These are phyloP conservation scores for Citrus inodora DNA, from an alignment of 345 rosid species.

Conservation along the genomic window DNA sequence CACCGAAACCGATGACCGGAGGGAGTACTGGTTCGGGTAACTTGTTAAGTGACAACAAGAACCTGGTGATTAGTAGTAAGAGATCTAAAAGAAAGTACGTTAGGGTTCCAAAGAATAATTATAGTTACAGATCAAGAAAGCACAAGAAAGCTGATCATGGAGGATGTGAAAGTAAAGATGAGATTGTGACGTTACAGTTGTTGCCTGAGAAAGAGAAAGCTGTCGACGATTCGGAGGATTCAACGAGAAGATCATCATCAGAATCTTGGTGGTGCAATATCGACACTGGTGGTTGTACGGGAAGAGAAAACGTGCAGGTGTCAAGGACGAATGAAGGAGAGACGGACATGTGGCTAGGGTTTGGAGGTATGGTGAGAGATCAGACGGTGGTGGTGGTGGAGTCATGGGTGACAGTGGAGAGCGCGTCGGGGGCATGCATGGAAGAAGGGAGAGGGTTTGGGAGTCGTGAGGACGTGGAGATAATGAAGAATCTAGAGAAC, in stretches of 20 bases:
- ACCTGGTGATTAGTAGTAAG: conserved; percentile 20
- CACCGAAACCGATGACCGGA: conserved; percentile 63
- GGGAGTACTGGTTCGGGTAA: conserved; percentile 17
- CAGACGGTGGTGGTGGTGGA: conserved; percentile 31
- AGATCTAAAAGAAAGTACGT: conserved; percentile 70
- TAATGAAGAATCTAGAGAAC: conserved; percentile 41
- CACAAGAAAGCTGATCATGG: conserved; percentile 4
- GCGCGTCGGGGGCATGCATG: conserved; percentile 50
- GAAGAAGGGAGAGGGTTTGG: conserved; percentile 27
- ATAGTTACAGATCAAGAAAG: conserved; percentile 18
- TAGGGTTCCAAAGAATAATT: conserved; percentile 51
- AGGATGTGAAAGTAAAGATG: conserved; percentile 12
- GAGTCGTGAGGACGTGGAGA: conserved; percentile 37
- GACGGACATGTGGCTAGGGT: conserved; percentile 10
- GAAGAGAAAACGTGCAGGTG: neutral
- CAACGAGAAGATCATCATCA: conserved; percentile 10
- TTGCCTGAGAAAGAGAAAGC: conserved; percentile 41
- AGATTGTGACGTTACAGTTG: conserved; percentile 50
- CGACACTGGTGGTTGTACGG: conserved; percentile 10
- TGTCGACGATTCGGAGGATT: conserved; percentile 8
- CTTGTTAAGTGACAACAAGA: conserved; percentile 15
- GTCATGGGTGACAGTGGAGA: conserved; percentile 72
- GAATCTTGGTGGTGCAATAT: conserved; percentile 19
- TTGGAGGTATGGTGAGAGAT: conserved; percentile 4
- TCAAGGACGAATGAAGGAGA: conserved; percentile 3